Evolutionary conservation across 306 rosid genomes (phyloP), one percentile per base, ranked within the genome.

Genomic region (Elaeagnus macrophylla): DNA sequence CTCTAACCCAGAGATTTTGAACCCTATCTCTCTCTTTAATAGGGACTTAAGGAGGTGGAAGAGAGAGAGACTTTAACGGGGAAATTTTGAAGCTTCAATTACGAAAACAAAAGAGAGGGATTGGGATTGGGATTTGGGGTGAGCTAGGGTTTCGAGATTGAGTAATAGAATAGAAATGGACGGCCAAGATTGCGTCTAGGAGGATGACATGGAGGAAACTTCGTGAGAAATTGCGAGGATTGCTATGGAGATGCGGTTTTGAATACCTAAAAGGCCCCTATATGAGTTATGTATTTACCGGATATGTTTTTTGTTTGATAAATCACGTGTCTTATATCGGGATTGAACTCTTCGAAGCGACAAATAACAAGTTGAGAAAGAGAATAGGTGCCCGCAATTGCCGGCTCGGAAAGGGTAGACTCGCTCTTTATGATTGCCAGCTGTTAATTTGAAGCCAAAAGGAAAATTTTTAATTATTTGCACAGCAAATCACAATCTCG

Each of bases 81-180:
- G 39, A 51, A 65, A 54, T 75, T 25, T 72, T 70, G 60, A 67
- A 65, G 64, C 65, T 7, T 48, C 35, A 17, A 47, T 20, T 7
- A n/a, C 46, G 32, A 15, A 41, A 37, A 15, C 12, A 10, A 42
- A 43, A 56, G 16, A 8, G 67, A 9, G 9, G n/a, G 32, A 25
- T 25, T 25, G 32, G 32, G n/a, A n/a, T n/a, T n/a, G n/a, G 32
- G 32, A 25, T 25, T 25, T 25, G 7, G 39, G 46, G 17, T 50
- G 45, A 51, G 68, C 72, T 84, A 84, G 88, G 91, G 94, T 76
- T 84, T 88, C 85, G 79, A 70, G 81, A 74, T 67, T 53, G 67
- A 62, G 61, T 53, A 48, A 35, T 3, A n/a, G 67, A 61, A 53
- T 11, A 35, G 18, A n/a, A 60, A 78, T 74, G 72, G 53, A 82